phyloP scores from a whole-genome alignment of 345 rosid genomes.

The Carallia brachiata region DNA sequence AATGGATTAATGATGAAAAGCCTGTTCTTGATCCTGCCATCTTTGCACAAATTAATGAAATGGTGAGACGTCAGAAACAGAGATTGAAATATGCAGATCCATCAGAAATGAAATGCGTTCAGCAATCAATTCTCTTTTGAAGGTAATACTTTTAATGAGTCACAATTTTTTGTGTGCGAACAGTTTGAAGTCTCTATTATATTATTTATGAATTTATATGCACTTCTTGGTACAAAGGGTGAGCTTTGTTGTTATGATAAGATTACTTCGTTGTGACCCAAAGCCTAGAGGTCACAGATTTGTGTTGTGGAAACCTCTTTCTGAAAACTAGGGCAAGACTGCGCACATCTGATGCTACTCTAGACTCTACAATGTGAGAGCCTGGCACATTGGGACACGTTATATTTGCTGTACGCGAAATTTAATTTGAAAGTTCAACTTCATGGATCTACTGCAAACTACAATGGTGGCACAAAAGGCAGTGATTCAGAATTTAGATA shows the following conservation, averaged over 20 bases:
- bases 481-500: background rate
- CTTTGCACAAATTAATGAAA: constrained; percentile 47
- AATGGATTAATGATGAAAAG: constrained; percentile 71
- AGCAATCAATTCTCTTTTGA: constrained; percentile 69
- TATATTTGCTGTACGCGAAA: too few relatives aligned
- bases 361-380: too few relatives aligned
- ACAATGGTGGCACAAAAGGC: background rate
- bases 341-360: too few relatives aligned
- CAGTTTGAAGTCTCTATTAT: background rate
- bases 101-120: constrained; percentile 71
- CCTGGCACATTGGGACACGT: too few relatives aligned
- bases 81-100: constrained; percentile 61
- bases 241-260: too few relatives aligned
- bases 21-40: constrained; percentile 62
- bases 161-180: background rate
- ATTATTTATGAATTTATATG: background rate
- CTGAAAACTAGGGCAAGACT: too few relatives aligned
- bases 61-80: constrained; percentile 39
- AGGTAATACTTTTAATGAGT: constrained; percentile 45
- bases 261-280: too few relatives aligned
- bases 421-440: too few relatives aligned
- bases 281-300: too few relatives aligned
- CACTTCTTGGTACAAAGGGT: background rate
- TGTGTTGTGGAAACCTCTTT: too few relatives aligned
- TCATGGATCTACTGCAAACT: background rate